Base-by-base conservation (phyloP, 2,329 filamentous ascomycete species). In the Fusarium bulbicola region DNA sequence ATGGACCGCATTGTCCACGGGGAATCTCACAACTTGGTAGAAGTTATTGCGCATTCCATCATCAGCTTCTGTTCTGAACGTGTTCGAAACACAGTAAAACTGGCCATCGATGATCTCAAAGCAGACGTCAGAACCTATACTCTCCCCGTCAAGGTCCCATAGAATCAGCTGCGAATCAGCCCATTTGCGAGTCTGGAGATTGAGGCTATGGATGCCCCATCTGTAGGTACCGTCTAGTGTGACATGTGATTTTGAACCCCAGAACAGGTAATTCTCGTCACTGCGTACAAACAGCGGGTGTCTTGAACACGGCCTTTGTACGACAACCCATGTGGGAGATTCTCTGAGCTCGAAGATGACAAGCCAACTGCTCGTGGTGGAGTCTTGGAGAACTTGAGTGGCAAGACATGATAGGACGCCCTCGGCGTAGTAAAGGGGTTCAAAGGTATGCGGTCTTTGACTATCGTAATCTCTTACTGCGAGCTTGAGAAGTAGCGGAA, bases 31-130 rank as follows among this genome's bases (percentile, higher is more conserved):
- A 78, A 89, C 92, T 63, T 90, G 86, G 77, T 94, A 95, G 77
- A 89, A 92, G 0, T 91, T 93, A 1, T 89, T 89, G 87, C 89
- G 92, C 64, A 92, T 88, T 9, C 89, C 84, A 64, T 92, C 89
- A 65, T 92, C 88, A 1, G 88, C 85, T 64, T 92, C 88, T 59
- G 89, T 88, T 7, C 86, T 86, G 4, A 87, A 87, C 72, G 91
- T 87, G 70, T 90, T 95, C 0, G 92, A 92, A 11, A 95, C 81
- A 0, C 88, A 91, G 74, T 95, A 95, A 45, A 95, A 90, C 73
- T 90, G 85, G 15, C 84, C 86, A 42, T 90, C 85, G 68, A 92
- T 85, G 24, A 95, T 88, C 68, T 93, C 91, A 76, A 95, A 95
- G 68, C 89, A 92, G n/a, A 93, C 84, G 1, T 89, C 91, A 16